Conservation (phyloP, 192 early-diverging fungal species). For the Linnemannia schmuckeri region DNA sequence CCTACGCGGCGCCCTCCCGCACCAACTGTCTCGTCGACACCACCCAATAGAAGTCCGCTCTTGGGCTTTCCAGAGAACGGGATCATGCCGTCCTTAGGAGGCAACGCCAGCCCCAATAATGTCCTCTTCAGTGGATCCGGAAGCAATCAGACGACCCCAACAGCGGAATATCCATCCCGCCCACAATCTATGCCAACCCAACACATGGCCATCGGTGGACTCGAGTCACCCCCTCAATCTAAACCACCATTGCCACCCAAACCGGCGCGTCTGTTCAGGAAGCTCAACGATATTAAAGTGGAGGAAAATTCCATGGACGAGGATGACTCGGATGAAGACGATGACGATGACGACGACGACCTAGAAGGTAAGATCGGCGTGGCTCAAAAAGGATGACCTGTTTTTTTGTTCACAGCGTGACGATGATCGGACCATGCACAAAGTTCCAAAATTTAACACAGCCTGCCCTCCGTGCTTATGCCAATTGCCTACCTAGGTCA, state of each 20-base stretch:
- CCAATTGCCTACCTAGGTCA: slow-evolving; percentile 11
- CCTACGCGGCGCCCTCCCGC: slow-evolving; percentile 56
- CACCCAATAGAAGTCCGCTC: slow-evolving; percentile 44
- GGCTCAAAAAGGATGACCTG: background rate
- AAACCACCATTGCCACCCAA: slow-evolving; percentile 72
- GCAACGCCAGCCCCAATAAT: background rate
- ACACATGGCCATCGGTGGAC: slow-evolving; percentile 5
- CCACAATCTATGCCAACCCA: slow-evolving; percentile 39
- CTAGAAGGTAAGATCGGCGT: slow-evolving; percentile 36
- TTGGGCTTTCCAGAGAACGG: slow-evolving; percentile 34
- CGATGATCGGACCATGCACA: background rate
- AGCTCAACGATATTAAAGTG: slow-evolving; percentile 33
- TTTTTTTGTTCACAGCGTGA: background rate
- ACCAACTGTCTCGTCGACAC: slow-evolving; percentile 23
- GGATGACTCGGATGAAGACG: slow-evolving; percentile 56
- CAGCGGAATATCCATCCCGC: slow-evolving; percentile 12
- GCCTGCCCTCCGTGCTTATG: background rate
- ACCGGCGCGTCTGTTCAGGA: slow-evolving; percentile 58
- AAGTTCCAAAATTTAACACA: background rate
- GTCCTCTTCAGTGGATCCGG: background rate
- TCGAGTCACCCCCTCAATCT: slow-evolving; percentile 48
- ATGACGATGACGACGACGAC: slow-evolving; percentile 58
- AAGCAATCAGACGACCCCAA: background rate
- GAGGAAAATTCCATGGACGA: slow-evolving; percentile 45
- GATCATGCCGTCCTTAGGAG: slow-evolving; percentile 25